Percentiles rank a stretch among this genome's conserved stretches.
Evolutionary conservation across 106 monocot genomes (phyloP).

Genomic region (Dactylorhiza incarnata): DNA sequence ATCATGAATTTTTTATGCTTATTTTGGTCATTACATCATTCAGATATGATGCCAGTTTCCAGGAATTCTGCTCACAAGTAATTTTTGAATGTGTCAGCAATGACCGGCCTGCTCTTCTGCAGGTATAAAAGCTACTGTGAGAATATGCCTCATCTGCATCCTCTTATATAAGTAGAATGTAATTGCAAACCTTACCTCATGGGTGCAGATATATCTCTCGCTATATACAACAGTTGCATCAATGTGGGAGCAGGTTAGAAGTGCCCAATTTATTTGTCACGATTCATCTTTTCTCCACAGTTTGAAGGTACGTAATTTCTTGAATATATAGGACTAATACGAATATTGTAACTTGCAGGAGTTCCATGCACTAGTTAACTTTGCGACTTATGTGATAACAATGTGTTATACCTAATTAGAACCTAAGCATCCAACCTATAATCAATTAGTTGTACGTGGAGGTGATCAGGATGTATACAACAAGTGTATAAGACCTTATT

Average conservation of each 20-base stretch:
- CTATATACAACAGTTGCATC: slow-evolving; percentile 64
- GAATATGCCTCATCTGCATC: not conserved
- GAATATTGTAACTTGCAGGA: not conserved
- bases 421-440: too few species aligned
- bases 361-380: not conserved
- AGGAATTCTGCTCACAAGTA: slow-evolving; percentile 91
- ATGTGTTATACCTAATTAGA: too few species aligned
- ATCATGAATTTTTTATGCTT: not conserved
- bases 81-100: slow-evolving; percentile 96
- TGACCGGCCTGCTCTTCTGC: slow-evolving; percentile 77
- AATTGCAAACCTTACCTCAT: not conserved
- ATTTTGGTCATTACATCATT: slow-evolving; percentile 8
- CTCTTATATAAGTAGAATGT: not conserved
- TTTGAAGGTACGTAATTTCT: slow-evolving; percentile 46
- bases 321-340: not conserved
- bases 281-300: slow-evolving; percentile 81
- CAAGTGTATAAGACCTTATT: too few species aligned
- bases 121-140: slow-evolving; percentile 25
- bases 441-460: too few species aligned
- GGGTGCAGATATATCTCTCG: slow-evolving; percentile 66
- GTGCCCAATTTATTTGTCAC: slow-evolving; percentile 25
- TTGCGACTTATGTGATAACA: too few species aligned
- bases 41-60: slow-evolving; percentile 70
- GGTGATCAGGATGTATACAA: too few species aligned
- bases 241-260: slow-evolving; percentile 66